phyloP scores from a whole-genome alignment of 2,329 filamentous ascomycete genomes.

The Sclerotinia borealis region DNA sequence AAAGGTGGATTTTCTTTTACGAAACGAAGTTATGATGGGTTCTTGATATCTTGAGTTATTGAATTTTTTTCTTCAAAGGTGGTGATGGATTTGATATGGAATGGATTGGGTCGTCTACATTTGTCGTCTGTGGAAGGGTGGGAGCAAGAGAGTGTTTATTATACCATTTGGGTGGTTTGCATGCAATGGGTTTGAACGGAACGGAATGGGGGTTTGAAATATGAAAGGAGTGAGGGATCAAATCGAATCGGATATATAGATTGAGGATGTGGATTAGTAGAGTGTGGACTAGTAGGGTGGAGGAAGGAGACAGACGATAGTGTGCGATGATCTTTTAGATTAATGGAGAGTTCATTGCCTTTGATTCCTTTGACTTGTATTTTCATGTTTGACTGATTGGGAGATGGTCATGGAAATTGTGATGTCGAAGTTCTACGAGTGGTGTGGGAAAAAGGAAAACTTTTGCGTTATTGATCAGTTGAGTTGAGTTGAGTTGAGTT shows the following conservation, averaged over 20 bases:
- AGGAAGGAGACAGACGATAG: not conserved
- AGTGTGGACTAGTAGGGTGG: not conserved
- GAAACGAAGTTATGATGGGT: constrained; percentile 12
- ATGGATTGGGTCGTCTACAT: not conserved
- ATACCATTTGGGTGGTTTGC: constrained; percentile 8
- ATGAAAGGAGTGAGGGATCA: not conserved
- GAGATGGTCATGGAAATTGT: no score
- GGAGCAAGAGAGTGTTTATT: not conserved
- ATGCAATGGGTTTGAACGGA: not conserved
- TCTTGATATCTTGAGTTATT: constrained; percentile 10
- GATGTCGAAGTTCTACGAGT: no score
- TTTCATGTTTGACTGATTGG: no score
- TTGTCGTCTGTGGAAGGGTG: not conserved
- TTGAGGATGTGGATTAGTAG: not conserved
- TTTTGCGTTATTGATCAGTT: no score
- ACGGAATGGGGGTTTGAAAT: not conserved
- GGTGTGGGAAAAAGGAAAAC: no score
- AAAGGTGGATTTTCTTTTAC: constrained; percentile 7
- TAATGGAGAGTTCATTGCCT: constrained; percentile 4
- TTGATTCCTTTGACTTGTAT: no score
- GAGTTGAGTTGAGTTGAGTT: no score
- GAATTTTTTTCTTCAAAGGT: not conserved
- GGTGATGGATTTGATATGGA: not conserved
- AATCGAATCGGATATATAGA: not conserved
- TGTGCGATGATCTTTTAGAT: not conserved